Conservation (phyloP, 1,139 yeast species). For the Debaryomyces subglobosus region DNA sequence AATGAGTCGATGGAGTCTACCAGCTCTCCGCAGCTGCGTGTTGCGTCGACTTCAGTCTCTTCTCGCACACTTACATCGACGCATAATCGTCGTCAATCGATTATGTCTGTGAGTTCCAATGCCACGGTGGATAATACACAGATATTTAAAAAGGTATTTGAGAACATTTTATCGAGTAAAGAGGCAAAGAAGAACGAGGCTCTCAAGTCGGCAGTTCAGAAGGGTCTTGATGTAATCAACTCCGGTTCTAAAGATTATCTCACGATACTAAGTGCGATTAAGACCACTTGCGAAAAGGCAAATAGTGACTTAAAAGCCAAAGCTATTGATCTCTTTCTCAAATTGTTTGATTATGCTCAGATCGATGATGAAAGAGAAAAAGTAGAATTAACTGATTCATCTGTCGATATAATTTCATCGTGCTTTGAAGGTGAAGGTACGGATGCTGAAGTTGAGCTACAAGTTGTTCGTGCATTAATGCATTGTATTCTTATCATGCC, state of each 20-base stretch:
- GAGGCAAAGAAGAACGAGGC: conserved; percentile 46
- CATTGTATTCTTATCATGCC: conserved; percentile 83
- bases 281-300: conserved; percentile 40
- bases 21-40: conserved; percentile 5
- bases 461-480: conserved; percentile 88
- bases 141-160: conserved; percentile 45
- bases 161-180: conserved; percentile 35
- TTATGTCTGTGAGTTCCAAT: conserved; percentile 24
- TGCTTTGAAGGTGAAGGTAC: conserved; percentile 93
- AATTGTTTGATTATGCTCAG: conserved; percentile 47
- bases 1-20: conserved; percentile 1
- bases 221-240: conserved; percentile 40
- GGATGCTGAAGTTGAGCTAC: conserved; percentile 84
- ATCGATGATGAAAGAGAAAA: conserved; percentile 44
- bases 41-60: conserved; percentile 4
- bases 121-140: conserved; percentile 41
- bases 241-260: conserved; percentile 35
- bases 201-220: conserved; percentile 35
- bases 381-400: conserved; percentile 73
- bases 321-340: conserved; percentile 50
- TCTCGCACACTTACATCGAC: conserved; percentile 5
- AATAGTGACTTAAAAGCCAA: conserved; percentile 37
- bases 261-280: conserved; percentile 43
- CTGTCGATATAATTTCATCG: conserved; percentile 81
- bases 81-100: conserved; percentile 25